Conservation (phyloP, 768 basidiomycete species). For the Panaeolus cyanescens region DNA sequence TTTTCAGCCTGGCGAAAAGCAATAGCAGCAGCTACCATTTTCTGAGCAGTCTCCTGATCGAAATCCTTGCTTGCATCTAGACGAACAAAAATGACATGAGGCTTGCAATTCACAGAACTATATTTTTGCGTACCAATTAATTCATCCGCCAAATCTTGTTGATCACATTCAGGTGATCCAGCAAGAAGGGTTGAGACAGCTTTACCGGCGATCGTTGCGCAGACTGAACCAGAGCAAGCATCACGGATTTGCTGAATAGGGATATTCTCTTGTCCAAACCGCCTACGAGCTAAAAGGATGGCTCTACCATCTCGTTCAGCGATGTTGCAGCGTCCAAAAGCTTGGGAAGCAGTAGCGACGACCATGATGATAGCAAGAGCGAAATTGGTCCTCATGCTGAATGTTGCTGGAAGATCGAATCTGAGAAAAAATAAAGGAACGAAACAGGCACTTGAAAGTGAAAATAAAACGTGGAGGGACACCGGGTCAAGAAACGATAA, state of each 20-base stretch:
- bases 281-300: conserved; percentile 50
- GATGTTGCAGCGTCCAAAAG: conserved; percentile 44
- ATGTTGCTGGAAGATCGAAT: conserved; percentile 16
- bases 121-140: conserved; percentile 47
- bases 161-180: conserved; percentile 51
- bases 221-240: conserved; percentile 53
- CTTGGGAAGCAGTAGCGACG: conserved; percentile 27
- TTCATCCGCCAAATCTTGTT: conserved; percentile 57
- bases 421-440: conserved; percentile 2
- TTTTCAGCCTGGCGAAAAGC: conserved; percentile 60
- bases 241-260: conserved; percentile 42
- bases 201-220: conserved; percentile 48
- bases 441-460: conserved; percentile 13
- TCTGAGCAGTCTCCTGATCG: conserved; percentile 47
- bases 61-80: conserved; percentile 57
- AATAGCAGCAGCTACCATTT: conserved; percentile 52
- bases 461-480: conserved; percentile 25
- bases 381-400: conserved; percentile 30
- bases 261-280: conserved; percentile 54
- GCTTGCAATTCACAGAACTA: neutral
- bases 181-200: conserved; percentile 56
- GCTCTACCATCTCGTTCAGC: conserved; percentile 47
- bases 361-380: conserved; percentile 25
- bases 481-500: conserved; percentile 46
- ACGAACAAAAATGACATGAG: neutral